phyloP scores from a whole-genome alignment of 805 yeast species.

The Pichia rugopelliculosa region DNA sequence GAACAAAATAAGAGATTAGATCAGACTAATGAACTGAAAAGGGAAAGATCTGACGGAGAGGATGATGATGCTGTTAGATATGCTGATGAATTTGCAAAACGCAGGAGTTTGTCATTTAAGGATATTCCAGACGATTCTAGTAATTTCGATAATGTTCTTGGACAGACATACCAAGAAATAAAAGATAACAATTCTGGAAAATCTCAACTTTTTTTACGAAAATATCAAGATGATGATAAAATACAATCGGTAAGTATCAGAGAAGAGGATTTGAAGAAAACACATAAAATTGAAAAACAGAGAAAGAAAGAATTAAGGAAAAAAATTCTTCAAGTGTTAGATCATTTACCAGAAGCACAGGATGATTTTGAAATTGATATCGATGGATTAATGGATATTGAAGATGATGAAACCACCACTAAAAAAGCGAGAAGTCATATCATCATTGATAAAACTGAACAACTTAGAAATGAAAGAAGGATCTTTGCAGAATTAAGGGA shows the following conservation, averaged over 20 bases:
- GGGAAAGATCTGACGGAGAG: not conserved
- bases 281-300: conserved; percentile 1
- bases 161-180: conserved; percentile 3
- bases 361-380: conserved; percentile 15
- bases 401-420: not conserved
- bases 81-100: conserved; percentile 7
- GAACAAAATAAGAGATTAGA: conserved; percentile 7
- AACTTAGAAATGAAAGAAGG: not conserved
- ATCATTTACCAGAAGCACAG: conserved; percentile 10
- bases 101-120: conserved; percentile 9
- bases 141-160: conserved; percentile 7
- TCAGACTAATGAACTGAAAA: not conserved
- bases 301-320: not conserved
- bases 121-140: not conserved
- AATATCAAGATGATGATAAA: not conserved
- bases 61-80: not conserved
- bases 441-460: conserved; percentile 8
- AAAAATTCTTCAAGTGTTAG: conserved; percentile 3
- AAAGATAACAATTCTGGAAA: conserved; percentile 3
- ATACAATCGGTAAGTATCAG: too few species aligned
- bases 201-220: conserved; percentile 11
- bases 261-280: not conserved
- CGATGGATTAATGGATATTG: not conserved
- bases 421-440: not conserved
- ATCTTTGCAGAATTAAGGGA: not conserved